Evolutionary conservation across 1,139 yeast species (phyloP).

Genomic region (Pichia norvegensis): DNA sequence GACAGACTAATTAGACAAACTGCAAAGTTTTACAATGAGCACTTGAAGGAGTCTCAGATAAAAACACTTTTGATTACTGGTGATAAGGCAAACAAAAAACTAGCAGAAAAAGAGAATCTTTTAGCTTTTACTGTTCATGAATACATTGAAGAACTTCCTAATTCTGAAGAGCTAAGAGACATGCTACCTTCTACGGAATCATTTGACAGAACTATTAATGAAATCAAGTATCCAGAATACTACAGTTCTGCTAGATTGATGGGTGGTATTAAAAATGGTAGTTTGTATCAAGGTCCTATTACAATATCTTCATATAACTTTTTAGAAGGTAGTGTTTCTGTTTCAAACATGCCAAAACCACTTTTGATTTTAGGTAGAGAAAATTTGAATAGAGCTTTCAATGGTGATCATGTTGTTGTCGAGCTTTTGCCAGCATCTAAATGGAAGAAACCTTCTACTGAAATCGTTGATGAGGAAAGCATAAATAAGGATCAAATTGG

Average conservation of each 20-base stretch:
- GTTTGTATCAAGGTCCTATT: conserved; percentile 77
- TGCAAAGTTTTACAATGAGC: conserved; percentile 63
- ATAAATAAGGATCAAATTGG: conserved; percentile 56
- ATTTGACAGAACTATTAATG: conserved; percentile 33
- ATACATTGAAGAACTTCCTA: conserved; percentile 66
- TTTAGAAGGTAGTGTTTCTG: conserved; percentile 76
- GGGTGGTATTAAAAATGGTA: conserved; percentile 87
- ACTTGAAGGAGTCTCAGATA: conserved; percentile 43
- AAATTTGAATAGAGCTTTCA: conserved; percentile 81
- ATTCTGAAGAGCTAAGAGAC: conserved; percentile 72
- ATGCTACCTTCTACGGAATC: conserved; percentile 55
- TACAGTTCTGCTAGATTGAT: conserved; percentile 73
- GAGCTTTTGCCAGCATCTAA: conserved; percentile 78
- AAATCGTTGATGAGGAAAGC: conserved; percentile 68
- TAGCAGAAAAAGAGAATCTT: conserved; percentile 50
- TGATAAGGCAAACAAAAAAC: conserved; percentile 59
- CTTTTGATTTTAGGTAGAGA: conserved; percentile 75
- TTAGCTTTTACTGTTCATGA: conserved; percentile 50
- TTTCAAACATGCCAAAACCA: conserved; percentile 73
- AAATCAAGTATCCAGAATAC: conserved; percentile 66
- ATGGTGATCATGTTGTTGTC: conserved; percentile 85
- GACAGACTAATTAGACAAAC: conserved; percentile 83
- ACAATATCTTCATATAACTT: conserved; percentile 80
- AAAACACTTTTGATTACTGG: conserved; percentile 64
- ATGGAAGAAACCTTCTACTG: conserved; percentile 83